Evolutionary conservation across 306 rosid species (phyloP).

Genomic region (Ormosia semicastrata): DNA sequence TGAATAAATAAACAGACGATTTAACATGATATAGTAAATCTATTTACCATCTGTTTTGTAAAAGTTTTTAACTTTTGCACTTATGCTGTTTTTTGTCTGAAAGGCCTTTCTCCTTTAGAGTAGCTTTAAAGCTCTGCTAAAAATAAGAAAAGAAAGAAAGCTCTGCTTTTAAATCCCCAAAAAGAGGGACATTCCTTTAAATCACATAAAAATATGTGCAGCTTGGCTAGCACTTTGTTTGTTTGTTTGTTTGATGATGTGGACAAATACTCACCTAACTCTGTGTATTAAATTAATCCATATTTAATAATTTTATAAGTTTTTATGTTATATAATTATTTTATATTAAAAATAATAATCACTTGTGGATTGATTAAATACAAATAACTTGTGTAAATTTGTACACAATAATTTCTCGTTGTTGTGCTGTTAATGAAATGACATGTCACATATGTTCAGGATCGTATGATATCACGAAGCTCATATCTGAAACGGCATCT

Average conservation of each 20-base stretch:
- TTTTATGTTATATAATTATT: too few relatives aligned
- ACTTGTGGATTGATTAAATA: too few relatives aligned
- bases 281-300: too few relatives aligned
- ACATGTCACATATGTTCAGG: slow-evolving; percentile 35
- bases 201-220: slow-evolving; percentile 38
- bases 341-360: too few relatives aligned
- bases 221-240: not conserved
- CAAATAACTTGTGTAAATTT: too few relatives aligned
- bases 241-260: not conserved
- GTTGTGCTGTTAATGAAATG: not conserved
- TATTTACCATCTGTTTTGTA: too few relatives aligned
- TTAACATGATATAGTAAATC: too few relatives aligned
- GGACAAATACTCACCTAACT: too few relatives aligned
- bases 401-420: too few relatives aligned
- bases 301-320: too few relatives aligned
- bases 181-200: slow-evolving; percentile 37
- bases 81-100: not conserved
- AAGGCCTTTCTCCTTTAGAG: not conserved
- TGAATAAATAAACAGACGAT: too few relatives aligned
- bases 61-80: too few relatives aligned
- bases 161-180: slow-evolving; percentile 24
- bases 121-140: not conserved
- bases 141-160: not conserved
- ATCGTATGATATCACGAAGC: slow-evolving; percentile 60
- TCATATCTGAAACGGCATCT: slow-evolving; percentile 66